Base-by-base conservation (phyloP, 371 early-diverging fungal genomes). In the Actinomortierella ambigua region DNA sequence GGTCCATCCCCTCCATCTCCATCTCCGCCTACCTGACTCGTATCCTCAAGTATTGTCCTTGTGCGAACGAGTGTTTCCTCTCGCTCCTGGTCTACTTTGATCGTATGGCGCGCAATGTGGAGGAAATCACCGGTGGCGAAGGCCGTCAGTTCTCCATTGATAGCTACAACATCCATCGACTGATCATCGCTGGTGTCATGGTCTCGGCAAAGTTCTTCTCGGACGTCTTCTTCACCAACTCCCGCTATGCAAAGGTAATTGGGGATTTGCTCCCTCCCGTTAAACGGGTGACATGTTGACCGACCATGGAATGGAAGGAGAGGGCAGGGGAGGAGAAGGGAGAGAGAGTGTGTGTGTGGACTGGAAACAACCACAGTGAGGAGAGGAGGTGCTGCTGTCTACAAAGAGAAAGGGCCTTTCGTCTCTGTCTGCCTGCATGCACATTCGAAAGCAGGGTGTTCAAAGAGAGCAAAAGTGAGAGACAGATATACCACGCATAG, bases 211-310 rank as follows among this genome's bases (percentile, higher is more conserved):
- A 96, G 75, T 88, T 92, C 59, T 90, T 89, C 59, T 90, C 90
- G 0, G 97, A 96, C 68, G 87, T 95, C 44, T 96, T 96, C 59
- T 96, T 88, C 71, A 94, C 95, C 28, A 96, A 95, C 63, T 88
- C 93, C 27, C 83, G 95, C 28, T 93, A 93, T 67, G 92, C 94
- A 52, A 93, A 90, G 84, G 88, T 87, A 82, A 59, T 59, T 43
- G 22, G 53, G 22, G n/a, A 1, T 23, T 55, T 20, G 11, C 59
- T 18, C 63, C 43, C 5, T 24, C 13, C 7, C 17, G 41, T 41
- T 3, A 2, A 2, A 54, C n/a, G 41, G 15, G 41, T 41, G 46
- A 17, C 4, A 18, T 5, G 17, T 15, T 4, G 17, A 46, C 15
- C 15, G 3, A 8, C 15, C 15, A 15, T 8, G 22, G 4, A 46